Evolutionary conservation across 2,329 filamentous ascomycete genomes (phyloP).

Genomic region (Penicillium sp.): DNA sequence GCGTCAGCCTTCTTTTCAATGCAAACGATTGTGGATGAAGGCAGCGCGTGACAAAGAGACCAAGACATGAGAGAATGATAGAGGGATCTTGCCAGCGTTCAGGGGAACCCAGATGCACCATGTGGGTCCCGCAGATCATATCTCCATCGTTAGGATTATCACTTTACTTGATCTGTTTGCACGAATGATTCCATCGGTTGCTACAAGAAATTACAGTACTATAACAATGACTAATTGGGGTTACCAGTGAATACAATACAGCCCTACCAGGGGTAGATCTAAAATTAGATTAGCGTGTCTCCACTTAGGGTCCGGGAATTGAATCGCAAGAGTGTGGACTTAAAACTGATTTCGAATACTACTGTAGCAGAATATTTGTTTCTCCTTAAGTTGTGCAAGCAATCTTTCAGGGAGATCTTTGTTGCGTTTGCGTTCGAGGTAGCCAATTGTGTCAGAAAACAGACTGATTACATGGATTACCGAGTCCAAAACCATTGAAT

Average conservation of each 20-base stretch:
- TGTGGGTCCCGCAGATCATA: no score
- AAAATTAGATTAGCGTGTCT: constrained; percentile 6
- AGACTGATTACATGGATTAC: no score
- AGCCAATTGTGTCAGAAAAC: no score
- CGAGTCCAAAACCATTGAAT: no score
- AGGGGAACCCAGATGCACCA: no score
- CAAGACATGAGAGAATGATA: constrained; percentile 1
- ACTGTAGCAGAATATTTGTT: no score
- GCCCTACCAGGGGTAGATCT: constrained; percentile 2
- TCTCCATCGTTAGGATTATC: background rate
- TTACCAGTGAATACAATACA: constrained; percentile 3
- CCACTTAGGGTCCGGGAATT: constrained; percentile 4
- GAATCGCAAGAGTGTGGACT: background rate
- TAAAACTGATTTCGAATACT: constrained; percentile 2
- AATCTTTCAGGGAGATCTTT: no score
- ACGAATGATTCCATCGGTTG: constrained; percentile 1
- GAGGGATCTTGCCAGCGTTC: background rate
- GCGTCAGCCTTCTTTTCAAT: background rate
- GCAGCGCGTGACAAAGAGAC: background rate
- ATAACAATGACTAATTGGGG: constrained; percentile 2
- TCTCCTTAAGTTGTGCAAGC: no score
- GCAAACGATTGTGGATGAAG: background rate
- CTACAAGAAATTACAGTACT: constrained; percentile 3
- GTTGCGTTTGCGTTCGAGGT: no score
- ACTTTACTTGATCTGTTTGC: constrained; percentile 3